phyloP scores from a whole-genome alignment of 306 rosid species.

The Glycyrrhiza uralensis region DNA sequence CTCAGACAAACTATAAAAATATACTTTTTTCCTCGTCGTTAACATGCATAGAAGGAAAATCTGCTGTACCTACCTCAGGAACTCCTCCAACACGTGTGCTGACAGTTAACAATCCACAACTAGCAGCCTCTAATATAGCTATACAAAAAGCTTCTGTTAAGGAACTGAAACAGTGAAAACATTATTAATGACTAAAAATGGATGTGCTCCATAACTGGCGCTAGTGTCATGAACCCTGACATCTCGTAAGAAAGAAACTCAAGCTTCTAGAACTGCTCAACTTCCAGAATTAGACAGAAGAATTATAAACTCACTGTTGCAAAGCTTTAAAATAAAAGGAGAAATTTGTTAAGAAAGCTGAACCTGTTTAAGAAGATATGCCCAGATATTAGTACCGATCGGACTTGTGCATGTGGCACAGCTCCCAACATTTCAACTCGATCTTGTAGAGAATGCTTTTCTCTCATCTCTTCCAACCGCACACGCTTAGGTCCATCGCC shows the following conservation, averaged over 20 bases:
- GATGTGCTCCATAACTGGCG: not conserved
- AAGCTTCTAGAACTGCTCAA: not conserved
- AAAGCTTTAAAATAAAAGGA: not conserved
- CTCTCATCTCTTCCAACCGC: constrained; percentile 95
- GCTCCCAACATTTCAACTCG: constrained; percentile 95
- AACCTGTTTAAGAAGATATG: constrained; percentile 94
- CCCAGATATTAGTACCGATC: constrained; percentile 70
- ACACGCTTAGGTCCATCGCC: constrained; percentile 97
- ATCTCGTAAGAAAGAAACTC: constrained; percentile 2
- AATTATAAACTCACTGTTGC: not conserved
- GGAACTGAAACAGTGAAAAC: constrained; percentile 53
- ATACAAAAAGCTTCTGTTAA: constrained; percentile 96
- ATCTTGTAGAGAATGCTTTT: constrained; percentile 89
- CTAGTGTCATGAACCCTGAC: not conserved
- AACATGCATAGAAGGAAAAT: constrained; percentile 11
- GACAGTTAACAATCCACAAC: constrained; percentile 94
- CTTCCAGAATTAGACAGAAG: not conserved
- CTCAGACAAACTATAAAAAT: not conserved
- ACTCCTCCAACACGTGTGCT: constrained; percentile 95
- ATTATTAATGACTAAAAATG: not conserved
- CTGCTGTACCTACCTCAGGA: constrained; percentile 62
- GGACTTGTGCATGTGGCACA: constrained; percentile 78
- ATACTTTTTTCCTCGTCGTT: not conserved
- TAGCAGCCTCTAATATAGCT: constrained; percentile 95
- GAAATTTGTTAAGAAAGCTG: not conserved